Evolutionary conservation across 1,139 yeast genomes (phyloP).

Genomic region (Hyphopichia fennica): DNA sequence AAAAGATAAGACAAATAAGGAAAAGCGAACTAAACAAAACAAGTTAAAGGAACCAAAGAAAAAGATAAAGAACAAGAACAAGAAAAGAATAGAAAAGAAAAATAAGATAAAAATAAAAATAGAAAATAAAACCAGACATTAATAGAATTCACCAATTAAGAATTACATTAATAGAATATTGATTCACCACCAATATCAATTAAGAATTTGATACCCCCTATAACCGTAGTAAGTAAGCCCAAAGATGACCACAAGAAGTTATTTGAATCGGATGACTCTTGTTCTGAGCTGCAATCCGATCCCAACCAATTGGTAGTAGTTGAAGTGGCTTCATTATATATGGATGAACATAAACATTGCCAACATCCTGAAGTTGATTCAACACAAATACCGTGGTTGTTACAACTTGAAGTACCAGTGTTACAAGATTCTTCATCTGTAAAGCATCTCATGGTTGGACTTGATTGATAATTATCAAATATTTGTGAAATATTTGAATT

Average conservation of each 20-base stretch:
- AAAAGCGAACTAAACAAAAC: too few species aligned
- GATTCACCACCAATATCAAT: slow-evolving; percentile 56
- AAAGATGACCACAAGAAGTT: slow-evolving; percentile 67
- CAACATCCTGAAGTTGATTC: slow-evolving; percentile 43
- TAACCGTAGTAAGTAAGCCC: slow-evolving; percentile 44
- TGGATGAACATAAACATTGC: slow-evolving; percentile 61
- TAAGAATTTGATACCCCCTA: slow-evolving; percentile 56
- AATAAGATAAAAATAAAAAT: too few species aligned
- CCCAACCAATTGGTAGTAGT: slow-evolving; percentile 71
- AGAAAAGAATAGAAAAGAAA: too few species aligned
- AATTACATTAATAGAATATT: slow-evolving; percentile 24
- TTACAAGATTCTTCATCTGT: slow-evolving; percentile 53
- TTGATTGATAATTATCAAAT: slow-evolving; percentile 17
- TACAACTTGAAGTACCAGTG: slow-evolving; percentile 54
- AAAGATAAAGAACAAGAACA: too few species aligned
- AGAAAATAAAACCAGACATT: too few species aligned
- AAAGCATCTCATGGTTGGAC: slow-evolving; percentile 27
- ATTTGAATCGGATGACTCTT: slow-evolving; percentile 62
- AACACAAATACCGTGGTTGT: slow-evolving; percentile 60
- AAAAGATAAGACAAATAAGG: too few species aligned
- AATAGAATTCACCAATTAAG: too few species aligned
- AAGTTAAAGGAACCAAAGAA: too few species aligned
- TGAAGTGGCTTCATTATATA: slow-evolving; percentile 42
- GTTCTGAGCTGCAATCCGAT: slow-evolving; percentile 62
- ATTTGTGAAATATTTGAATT: slow-evolving; percentile 11